Base-by-base conservation (phyloP, 345 rosid species). In the Eucalyptus cloeziana region DNA sequence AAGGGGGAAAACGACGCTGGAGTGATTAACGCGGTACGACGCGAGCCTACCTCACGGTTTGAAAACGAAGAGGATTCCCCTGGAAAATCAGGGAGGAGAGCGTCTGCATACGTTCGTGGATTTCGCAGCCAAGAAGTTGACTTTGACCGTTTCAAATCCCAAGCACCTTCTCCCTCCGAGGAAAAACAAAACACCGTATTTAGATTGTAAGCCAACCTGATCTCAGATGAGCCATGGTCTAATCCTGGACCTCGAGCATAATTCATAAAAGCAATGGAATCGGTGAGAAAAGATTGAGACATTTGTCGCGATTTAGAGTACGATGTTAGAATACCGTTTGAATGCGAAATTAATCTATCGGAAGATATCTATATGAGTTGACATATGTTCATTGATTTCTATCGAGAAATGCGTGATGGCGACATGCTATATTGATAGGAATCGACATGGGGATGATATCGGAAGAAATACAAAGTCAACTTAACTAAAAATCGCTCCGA, bases 401-500 rank as follows among this genome's bases (percentile, higher is more conserved):
- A 6, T 13, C 0, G 4, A 62, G 33, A 62, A 62, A 30, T 62
- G 16, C 1, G 4, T 6, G 30, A 27, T 30, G n/a, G 17, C 0
- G 4, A 3, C 19, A 8, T 64, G 9, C 15, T 14, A 7, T 64
- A n/a, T 15, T 0, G 21, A 64, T 64, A n/a, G 21, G 40, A n/a
- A 4, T 7, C 2, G 40, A 64, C 2, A 16, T 13, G 10, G 37
- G 5, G 8, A 14, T 7, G 10, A n/a, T 14, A 64, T n/a, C 0
- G 3, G 1, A 64, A 64, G 19, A 14, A 64, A n/a, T 13, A 15
- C 1, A 8, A 16, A n/a, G 76, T n/a, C 10, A 4, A 64, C 9
- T 64, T 64, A 64, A 64, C 37, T 64, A 14, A 7, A 64, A n/a
- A 8, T 62, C 0, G 1, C 2, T 27, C 2, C 0, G 1, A 62